Conservation (phyloP, 495 filamentous ascomycete genomes). For the Eremomyces bilateralis region DNA sequence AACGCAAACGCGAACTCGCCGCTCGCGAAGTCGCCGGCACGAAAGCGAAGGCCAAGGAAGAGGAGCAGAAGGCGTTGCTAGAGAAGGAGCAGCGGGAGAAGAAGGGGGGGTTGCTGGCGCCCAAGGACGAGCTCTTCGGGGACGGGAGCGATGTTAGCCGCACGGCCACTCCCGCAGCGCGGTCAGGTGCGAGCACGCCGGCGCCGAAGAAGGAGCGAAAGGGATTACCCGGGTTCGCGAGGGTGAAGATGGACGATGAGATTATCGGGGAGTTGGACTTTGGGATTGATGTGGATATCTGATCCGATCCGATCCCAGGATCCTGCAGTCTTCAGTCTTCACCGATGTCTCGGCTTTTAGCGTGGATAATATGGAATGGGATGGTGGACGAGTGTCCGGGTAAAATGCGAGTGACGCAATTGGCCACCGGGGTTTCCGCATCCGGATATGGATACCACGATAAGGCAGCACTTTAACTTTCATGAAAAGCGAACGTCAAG, state of each 20-base stretch:
- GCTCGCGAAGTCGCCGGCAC: slow-evolving; percentile 26
- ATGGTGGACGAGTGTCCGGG: too few species aligned
- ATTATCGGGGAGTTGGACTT: slow-evolving; percentile 20
- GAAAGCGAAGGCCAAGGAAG: slow-evolving; percentile 21
- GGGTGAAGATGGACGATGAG: slow-evolving; percentile 20
- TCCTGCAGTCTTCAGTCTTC: too few species aligned
- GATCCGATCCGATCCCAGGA: slow-evolving; percentile 5
- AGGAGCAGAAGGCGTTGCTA: slow-evolving; percentile 13
- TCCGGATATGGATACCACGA: too few species aligned
- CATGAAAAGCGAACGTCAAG: too few species aligned
- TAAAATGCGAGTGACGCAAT: too few species aligned
- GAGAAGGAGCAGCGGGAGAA: slow-evolving; percentile 12
- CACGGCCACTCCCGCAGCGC: slow-evolving; percentile 24
- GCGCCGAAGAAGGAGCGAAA: slow-evolving; percentile 12
- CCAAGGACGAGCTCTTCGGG: slow-evolving; percentile 17
- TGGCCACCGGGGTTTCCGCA: too few species aligned
- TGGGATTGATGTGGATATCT: slow-evolving; percentile 24
- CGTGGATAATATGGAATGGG: too few species aligned
- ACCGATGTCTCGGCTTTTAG: too few species aligned
- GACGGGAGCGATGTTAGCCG: slow-evolving; percentile 23
- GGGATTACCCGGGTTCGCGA: slow-evolving; percentile 16
- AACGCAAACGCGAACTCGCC: slow-evolving; percentile 23
- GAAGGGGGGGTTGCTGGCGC: slow-evolving; percentile 2
- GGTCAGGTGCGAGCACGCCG: slow-evolving; percentile 16
- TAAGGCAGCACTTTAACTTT: too few species aligned